phyloP scores from a whole-genome alignment of 352 stramenopile species.

The Bremia lactucae region DNA sequence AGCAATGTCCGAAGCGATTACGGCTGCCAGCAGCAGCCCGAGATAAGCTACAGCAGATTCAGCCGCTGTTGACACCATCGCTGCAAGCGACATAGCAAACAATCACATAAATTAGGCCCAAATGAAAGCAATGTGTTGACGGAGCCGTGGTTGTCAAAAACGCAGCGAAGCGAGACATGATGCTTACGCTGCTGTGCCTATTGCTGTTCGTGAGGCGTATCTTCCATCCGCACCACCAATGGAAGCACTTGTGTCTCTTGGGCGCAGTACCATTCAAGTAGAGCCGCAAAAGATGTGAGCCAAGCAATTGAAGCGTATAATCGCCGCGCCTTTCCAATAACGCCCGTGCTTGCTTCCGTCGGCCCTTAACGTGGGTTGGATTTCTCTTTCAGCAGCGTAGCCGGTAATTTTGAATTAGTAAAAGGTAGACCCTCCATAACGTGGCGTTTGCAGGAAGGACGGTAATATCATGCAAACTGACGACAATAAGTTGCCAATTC shows the following conservation, averaged over 20 bases:
- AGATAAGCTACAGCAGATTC: no score
- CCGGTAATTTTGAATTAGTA: no score
- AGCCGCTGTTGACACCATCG: no score
- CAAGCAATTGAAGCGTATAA: slow-evolving; percentile 46
- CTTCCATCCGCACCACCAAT: slow-evolving; percentile 18
- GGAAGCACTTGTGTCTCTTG: neutral
- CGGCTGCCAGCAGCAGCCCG: no score
- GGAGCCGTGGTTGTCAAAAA: no score
- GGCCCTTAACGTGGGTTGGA: slow-evolving; percentile 17
- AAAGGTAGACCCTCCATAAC: no score
- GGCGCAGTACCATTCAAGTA: neutral
- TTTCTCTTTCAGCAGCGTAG: no score
- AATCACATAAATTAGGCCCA: neutral
- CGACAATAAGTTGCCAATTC: no score
- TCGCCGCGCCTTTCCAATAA: slow-evolving; percentile 31
- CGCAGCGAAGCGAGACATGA: neutral
- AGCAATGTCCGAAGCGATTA: no score
- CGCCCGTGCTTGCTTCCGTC: slow-evolving; percentile 44
- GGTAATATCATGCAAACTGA: no score
- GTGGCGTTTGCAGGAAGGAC: no score
- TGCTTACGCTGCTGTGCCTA: slow-evolving; percentile 6
- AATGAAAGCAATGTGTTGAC: neutral
- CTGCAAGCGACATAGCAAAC: neutral
- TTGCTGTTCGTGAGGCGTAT: slow-evolving; percentile 9
- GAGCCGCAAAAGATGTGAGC: slow-evolving; percentile 53